A percentile compares a stretch with the other conserved stretches of the same genome.
These are phyloP conservation scores for Rhodotorula graminis DNA, from an alignment of 768 basidiomycete genomes.

Conservation along the genomic window DNA sequence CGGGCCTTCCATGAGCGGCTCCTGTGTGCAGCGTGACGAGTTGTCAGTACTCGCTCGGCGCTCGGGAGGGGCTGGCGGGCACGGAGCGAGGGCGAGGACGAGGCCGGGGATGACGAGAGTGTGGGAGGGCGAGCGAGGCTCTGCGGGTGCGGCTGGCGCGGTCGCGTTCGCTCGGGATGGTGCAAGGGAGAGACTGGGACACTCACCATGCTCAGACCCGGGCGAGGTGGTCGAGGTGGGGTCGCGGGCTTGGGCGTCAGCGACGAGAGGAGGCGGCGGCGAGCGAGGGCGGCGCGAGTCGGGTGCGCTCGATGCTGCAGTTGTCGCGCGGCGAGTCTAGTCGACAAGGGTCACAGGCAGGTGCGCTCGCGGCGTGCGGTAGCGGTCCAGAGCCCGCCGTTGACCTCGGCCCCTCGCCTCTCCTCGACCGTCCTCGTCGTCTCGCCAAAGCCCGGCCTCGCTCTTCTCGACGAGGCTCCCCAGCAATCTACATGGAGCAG, in stretches of 20 bases:
- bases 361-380: too few relatives aligned
- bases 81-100: neutral
- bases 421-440: too few relatives aligned
- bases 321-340: too few relatives aligned
- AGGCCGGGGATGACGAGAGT: slow-evolving; percentile 11
- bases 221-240: neutral
- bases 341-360: too few relatives aligned
- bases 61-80: neutral
- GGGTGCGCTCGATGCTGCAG: too few relatives aligned
- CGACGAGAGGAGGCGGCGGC: neutral
- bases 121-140: neutral
- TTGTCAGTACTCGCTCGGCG: neutral
- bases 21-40: neutral
- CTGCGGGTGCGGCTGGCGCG: too few relatives aligned
- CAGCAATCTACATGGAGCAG: too few relatives aligned
- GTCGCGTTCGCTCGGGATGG: too few relatives aligned
- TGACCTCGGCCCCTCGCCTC: too few relatives aligned
- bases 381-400: too few relatives aligned
- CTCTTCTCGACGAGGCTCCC: too few relatives aligned
- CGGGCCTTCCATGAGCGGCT: slow-evolving; percentile 27
- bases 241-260: neutral
- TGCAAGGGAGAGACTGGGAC: neutral
- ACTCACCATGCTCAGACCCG: neutral
- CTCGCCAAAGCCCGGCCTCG: too few relatives aligned
- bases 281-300: neutral